Base-by-base conservation (phyloP, 2,329 filamentous ascomycete species). In the Clonostachys solani region DNA sequence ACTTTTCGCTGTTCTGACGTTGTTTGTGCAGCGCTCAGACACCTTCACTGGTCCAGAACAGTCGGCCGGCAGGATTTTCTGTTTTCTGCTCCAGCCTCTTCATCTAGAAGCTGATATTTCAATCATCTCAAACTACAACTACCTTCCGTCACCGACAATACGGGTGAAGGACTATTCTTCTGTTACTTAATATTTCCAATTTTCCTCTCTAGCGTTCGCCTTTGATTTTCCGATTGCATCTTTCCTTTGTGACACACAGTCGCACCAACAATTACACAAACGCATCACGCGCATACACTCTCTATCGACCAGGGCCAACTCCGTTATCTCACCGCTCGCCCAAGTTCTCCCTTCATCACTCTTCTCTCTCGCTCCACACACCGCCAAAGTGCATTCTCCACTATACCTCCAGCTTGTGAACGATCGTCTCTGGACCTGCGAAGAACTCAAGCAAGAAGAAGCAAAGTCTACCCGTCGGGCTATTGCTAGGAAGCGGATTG, bases 301-400 rank as follows among this genome's bases (percentile, higher is more conserved):
- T 33, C 34, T 29, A 13, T 12, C 18, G 13, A 10, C 19, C 15
- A 17, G 12, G 9, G 13, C 12, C n/a, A 17, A 19, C 37, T 33
- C 23, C 29, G 33, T 47, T 29, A 23, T 42, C 33, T 23, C 19
- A n/a, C 10, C 23, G 45, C 42, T 19, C 13, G 12, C 17, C 16
- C 23, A 19, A 36, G 7, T 15, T 34, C 41, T 47, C 34, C 42
- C 12, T 34, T 18, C 42, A 19, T 45, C 45, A 42, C 41, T 23
- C 46, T 45, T 35, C 15, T 23, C 23, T 42, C 33, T 37, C 44
- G 44, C 50, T 51, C 46, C 55, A 44, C 47, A 63, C 57, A 68
- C 68, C 79, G 80, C 63, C 78, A 85, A 83, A 63, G 75, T 83
- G 83, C 83, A 87, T 83, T 87, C 83, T 55, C 82, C 81, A 69